These are phyloP conservation scores for Beauveria brongniartii DNA, from an alignment of 2,329 filamentous ascomycete genomes.

Conservation along the genomic window DNA sequence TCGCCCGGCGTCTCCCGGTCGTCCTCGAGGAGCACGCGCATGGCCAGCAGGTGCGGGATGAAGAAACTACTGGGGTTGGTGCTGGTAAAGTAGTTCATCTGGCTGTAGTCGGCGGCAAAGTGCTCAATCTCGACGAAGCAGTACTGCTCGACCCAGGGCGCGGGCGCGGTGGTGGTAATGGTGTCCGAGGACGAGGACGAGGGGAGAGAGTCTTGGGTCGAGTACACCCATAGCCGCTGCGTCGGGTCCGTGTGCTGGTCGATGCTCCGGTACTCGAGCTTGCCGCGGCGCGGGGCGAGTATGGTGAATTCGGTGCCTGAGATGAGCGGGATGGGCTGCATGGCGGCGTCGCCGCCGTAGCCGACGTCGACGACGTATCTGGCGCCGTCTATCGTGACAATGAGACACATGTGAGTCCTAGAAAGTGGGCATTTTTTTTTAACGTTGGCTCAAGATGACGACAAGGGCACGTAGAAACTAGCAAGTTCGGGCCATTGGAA, in stretches of 20 bases:
- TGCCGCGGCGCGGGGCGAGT: conserved; percentile 36
- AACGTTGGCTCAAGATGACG: not conserved
- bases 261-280: conserved; percentile 30
- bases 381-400: conserved; percentile 43
- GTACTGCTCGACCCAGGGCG: conserved; percentile 39
- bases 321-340: conserved; percentile 25
- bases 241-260: conserved; percentile 23
- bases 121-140: conserved; percentile 44
- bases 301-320: conserved; percentile 22
- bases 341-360: conserved; percentile 43
- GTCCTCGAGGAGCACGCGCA: conserved; percentile 22
- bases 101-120: conserved; percentile 36
- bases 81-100: conserved; percentile 36
- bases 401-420: conserved; percentile 52
- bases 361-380: conserved; percentile 50
- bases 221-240: conserved; percentile 34
- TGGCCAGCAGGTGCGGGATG: conserved; percentile 28
- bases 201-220: conserved; percentile 21
- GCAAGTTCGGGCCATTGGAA: not conserved
- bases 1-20: conserved; percentile 10
- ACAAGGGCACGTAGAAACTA: too few species aligned
- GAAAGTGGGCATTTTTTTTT: not conserved
- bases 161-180: conserved; percentile 12
- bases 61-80: conserved; percentile 29
- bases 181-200: conserved; percentile 16